Conservation (phyloP, 2,329 filamentous ascomycete species). For the Cladosporium colombiae region DNA sequence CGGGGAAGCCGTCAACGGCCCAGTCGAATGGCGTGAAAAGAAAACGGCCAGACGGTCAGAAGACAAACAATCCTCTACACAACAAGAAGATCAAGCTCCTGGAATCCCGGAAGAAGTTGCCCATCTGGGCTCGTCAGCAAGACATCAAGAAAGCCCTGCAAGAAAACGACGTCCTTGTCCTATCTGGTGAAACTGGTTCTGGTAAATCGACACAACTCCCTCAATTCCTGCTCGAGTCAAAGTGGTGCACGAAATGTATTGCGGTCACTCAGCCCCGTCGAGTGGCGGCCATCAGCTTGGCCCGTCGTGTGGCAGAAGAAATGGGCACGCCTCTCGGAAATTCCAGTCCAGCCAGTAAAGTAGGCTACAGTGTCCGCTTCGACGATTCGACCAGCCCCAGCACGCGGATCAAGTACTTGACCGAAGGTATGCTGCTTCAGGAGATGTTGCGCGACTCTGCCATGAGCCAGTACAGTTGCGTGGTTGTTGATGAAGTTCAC, state of each 20-base stretch:
- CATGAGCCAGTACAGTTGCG: constrained; percentile 80
- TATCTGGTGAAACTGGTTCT: constrained; percentile 92
- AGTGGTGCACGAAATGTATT: constrained; percentile 83
- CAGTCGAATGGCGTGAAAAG: constrained; percentile 25
- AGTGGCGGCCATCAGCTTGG: constrained; percentile 89
- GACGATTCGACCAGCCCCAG: constrained; percentile 80
- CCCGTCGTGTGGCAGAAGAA: constrained; percentile 83
- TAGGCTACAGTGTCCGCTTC: constrained; percentile 94
- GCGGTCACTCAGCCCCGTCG: constrained; percentile 92
- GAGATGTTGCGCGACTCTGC: constrained; percentile 85
- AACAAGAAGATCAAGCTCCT: constrained; percentile 32
- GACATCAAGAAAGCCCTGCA: constrained; percentile 67
- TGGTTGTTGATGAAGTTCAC: constrained; percentile 96
- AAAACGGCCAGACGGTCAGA: constrained; percentile 20
- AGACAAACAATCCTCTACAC: constrained; percentile 22
- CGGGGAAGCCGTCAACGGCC: background rate
- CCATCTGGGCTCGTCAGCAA: constrained; percentile 74
- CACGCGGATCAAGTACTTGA: constrained; percentile 90
- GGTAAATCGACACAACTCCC: constrained; percentile 97
- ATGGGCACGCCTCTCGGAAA: constrained; percentile 66
- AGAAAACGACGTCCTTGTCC: constrained; percentile 69
- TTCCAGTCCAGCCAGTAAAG: constrained; percentile 61
- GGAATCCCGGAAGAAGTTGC: constrained; percentile 63
- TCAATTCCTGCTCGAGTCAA: constrained; percentile 77
- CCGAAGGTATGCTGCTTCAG: constrained; percentile 93